Evolutionary conservation across 139 green algal species (phyloP), one percentile per base, ranked within the genome.

Genomic region (Chlamydomonas applanata): DNA sequence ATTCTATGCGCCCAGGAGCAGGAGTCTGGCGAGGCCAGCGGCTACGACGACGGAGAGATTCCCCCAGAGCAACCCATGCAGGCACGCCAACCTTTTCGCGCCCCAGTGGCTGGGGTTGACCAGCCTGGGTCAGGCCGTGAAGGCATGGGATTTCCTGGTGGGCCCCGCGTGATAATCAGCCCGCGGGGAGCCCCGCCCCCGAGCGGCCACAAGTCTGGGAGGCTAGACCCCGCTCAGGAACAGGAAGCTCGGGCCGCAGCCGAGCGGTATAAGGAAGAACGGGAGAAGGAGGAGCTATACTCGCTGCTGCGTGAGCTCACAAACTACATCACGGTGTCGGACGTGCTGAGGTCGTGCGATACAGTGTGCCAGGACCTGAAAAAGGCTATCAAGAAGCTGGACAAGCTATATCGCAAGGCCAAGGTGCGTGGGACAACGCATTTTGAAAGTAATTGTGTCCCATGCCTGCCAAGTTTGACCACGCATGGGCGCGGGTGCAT

Each of bases 351-450:
- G n/a, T 80, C 61, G 2, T 69, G 81, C 20, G 82, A 82, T 54
- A 69, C 75, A 1, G 69, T 84, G 3, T 85, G 70, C 54, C 52
- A 74, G 11, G 76, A 87, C 71, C 68, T 87, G 40, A 76, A 81
- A n/a, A 71, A 72, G 40, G 84, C 84, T 16, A 87, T 89, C 27
- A 87, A 87, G 66, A 87, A 86, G 70, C 81, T 89, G 32, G 84
- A 89, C 60, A 85, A 85, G 54, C 62, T 89, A 20, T 73, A 83
- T 11, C 70, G 84, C n/a, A 66, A 74, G 14, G 33, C 61, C 69
- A 76, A 76, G 72, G 78, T 80, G 32, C 5, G 69, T 29, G 9
- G 2, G 19, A 20, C 9, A 27, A 4, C 65, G 33, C 33, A 27
- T 14, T 4, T 25, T 29, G 44, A 5, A 11, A 66, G 69, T 53